Base-by-base conservation (phyloP, 1,139 yeast genomes). In the Nematodospora anomalae region DNA sequence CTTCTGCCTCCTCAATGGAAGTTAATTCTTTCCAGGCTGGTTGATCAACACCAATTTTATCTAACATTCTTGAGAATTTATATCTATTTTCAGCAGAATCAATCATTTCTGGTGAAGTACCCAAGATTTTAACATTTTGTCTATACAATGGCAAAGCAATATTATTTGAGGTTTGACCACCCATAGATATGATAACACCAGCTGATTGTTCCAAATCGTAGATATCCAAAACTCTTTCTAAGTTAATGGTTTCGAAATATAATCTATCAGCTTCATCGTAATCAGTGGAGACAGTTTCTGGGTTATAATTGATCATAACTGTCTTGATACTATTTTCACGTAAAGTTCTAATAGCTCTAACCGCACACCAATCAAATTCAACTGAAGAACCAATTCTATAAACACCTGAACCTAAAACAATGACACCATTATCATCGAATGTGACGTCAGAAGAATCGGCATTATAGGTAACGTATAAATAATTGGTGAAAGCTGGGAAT, bases 301-400 rank as follows among this genome's bases (percentile, higher is more conserved):
- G 98, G 71, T 92, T 92, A 68, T 92, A 92, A 71, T 92, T 92
- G 58, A 92, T 79, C 98, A 92, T 92, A 47, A 92, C 81, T 32
- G 98, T 92, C 67, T 84, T 87, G 60, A 80, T 82, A 46, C 95
- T 95, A 41, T 83, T 74, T 41, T 80, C 83, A 65, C 98, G 82
- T 55, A 92, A 78, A 31, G 97, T 89, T 60, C 97, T 83, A 39
- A 95, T 97, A 41, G 98, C 85, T 44, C 95, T 80, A 44, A 92
- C 98, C 35, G 97, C 98, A 76, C 98, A 92, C 98, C 98, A 92
- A 67, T 92, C 98, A 54, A 92, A 92, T 68, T 92, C 98, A 43
- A 92, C 98, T 16, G 97, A 90, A 4, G 97, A 90, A 42, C 98
- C 98, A 60, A 92, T 92, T 67, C 98, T 80, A 76, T 92, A 92